Percentiles rank a stretch among this genome's conserved stretches.
Conservation (phyloP, 495 filamentous ascomycete genomes). For the Penicillium lagena region DNA sequence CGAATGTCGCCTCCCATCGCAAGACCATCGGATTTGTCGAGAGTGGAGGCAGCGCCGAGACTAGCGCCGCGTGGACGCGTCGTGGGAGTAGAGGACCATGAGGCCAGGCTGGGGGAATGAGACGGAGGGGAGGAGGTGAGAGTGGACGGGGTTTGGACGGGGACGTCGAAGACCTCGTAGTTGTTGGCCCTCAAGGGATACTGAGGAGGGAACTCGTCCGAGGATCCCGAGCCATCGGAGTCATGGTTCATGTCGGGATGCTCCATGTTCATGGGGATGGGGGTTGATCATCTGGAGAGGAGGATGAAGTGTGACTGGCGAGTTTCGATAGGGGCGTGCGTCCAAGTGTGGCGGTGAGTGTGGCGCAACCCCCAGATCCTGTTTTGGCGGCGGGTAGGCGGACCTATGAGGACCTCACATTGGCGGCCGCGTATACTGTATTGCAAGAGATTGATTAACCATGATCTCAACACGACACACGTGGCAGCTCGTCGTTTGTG, state of each 20-base stretch:
- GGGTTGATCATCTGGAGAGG: slow-evolving; percentile 9
- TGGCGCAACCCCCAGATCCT: background rate
- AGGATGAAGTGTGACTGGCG: background rate
- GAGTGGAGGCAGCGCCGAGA: slow-evolving; percentile 22
- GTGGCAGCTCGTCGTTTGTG: too few relatives aligned
- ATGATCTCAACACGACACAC: too few relatives aligned
- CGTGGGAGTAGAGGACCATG: slow-evolving; percentile 32
- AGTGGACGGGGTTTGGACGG: slow-evolving; percentile 35
- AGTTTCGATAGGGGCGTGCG: slow-evolving; percentile 20
- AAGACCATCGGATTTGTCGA: slow-evolving; percentile 29
- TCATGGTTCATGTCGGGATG: slow-evolving; percentile 53
- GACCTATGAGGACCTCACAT: too few relatives aligned
- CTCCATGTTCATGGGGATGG: slow-evolving; percentile 39
- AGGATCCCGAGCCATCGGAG: slow-evolving; percentile 59
- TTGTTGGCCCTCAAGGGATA: slow-evolving; percentile 38
- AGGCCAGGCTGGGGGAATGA: slow-evolving; percentile 31
- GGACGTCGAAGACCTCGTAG: slow-evolving; percentile 30
- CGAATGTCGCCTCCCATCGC: slow-evolving; percentile 24
- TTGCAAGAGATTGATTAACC: too few relatives aligned
- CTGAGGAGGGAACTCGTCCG: slow-evolving; percentile 47
- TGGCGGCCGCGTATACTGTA: too few relatives aligned
- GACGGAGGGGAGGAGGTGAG: slow-evolving; percentile 36
- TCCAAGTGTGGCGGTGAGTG: slow-evolving; percentile 10
- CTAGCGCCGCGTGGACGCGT: slow-evolving; percentile 36
- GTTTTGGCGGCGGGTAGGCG: too few relatives aligned